A percentile compares a stretch with the other conserved stretches of the same genome.
Conservation (phyloP, 2,329 filamentous ascomycete species). For the Colletotrichum sp. region DNA sequence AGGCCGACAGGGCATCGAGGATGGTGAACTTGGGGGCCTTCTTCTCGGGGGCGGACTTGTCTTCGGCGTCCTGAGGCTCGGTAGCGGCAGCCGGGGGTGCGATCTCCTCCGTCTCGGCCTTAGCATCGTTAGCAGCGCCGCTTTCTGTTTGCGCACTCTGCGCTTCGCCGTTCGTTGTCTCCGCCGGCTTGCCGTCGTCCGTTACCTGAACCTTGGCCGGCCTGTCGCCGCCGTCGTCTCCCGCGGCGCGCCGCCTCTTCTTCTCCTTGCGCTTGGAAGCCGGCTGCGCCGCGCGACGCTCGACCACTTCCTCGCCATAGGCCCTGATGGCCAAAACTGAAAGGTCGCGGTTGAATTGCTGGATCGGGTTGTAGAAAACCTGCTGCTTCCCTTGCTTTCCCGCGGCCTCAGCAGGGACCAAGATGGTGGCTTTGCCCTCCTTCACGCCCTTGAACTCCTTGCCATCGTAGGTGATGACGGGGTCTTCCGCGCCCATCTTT, state of each 20-base stretch:
- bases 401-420: constrained; percentile 51
- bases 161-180: constrained; percentile 17
- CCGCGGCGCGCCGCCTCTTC: constrained; percentile 46
- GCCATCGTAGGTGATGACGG: constrained; percentile 45
- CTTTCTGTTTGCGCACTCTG: neutral
- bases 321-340: constrained; percentile 92
- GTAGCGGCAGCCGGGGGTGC: constrained; percentile 3
- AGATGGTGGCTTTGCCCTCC: constrained; percentile 63
- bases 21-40: constrained; percentile 69
- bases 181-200: constrained; percentile 17
- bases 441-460: constrained; percentile 56
- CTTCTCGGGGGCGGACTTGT: neutral
- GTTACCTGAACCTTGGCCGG: constrained; percentile 32
- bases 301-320: constrained; percentile 73
- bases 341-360: constrained; percentile 97
- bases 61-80: constrained; percentile 8
- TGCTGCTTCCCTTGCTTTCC: constrained; percentile 62
- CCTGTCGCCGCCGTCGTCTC: constrained; percentile 53
- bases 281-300: constrained; percentile 46
- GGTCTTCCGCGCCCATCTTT: constrained; percentile 32
- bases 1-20: constrained; percentile 92
- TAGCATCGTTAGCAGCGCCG: neutral
- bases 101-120: constrained; percentile 3
- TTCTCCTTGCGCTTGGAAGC: constrained; percentile 32
- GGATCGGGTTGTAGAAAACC: constrained; percentile 99